phyloP scores from a whole-genome alignment of 495 filamentous ascomycete genomes.

The Halenospora varia region DNA sequence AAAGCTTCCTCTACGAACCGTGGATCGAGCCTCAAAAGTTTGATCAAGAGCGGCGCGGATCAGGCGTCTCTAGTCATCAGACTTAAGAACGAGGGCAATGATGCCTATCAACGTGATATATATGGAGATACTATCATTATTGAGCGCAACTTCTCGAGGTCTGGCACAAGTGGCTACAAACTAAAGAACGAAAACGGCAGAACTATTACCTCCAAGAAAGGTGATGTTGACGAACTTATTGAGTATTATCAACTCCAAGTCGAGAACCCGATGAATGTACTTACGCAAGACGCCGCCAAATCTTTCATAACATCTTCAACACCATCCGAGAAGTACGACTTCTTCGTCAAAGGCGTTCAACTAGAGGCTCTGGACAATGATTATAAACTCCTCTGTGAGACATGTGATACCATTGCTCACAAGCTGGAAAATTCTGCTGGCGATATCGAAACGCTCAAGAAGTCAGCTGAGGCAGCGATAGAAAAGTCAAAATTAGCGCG shows the following conservation, averaged over 20 bases:
- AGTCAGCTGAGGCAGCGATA: constrained; percentile 36
- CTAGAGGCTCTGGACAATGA: constrained; percentile 89
- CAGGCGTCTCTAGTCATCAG: constrained; percentile 54
- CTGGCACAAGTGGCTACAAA: constrained; percentile 79
- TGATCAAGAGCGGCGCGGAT: constrained; percentile 89
- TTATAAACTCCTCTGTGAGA: constrained; percentile 73
- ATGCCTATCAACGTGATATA: constrained; percentile 75
- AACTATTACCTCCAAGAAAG: constrained; percentile 75
- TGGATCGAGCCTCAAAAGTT: constrained; percentile 83
- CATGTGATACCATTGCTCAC: constrained; percentile 55
- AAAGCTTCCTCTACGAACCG: constrained; percentile 95
- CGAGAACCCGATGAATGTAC: constrained; percentile 96
- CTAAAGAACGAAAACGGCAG: constrained; percentile 70
- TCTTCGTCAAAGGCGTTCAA: constrained; percentile 94
- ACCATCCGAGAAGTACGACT: constrained; percentile 85
- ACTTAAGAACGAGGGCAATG: constrained; percentile 83
- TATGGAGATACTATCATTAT: constrained; percentile 86
- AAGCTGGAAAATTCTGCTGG: constrained; percentile 46
- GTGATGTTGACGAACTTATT: constrained; percentile 86
- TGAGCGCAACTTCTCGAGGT: constrained; percentile 79
- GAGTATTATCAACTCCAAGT: constrained; percentile 93
- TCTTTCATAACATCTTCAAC: constrained; percentile 87
- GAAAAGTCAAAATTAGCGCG: constrained; percentile 38
- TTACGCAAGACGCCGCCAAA: constrained; percentile 92
- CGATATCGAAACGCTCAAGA: constrained; percentile 45